Evolutionary conservation across 75 land plant species (phyloP).

Genomic region (Selaginella tamariscina): DNA sequence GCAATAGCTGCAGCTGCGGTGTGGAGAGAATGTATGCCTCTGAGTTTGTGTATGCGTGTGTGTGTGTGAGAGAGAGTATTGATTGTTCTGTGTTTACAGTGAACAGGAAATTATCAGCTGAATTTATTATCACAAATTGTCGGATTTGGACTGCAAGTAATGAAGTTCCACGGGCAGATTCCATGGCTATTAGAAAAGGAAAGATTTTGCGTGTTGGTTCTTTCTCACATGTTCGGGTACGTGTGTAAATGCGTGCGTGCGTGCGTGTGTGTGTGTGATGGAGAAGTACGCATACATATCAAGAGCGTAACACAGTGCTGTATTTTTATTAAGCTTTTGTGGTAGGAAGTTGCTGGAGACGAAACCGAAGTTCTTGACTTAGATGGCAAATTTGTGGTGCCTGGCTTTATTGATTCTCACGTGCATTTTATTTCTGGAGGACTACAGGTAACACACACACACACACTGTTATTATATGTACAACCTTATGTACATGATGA

Average conservation of each 20-base stretch:
- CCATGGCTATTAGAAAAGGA: conserved; percentile 50
- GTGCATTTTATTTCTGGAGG: conserved; percentile 72
- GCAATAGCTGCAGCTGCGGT: too few species aligned
- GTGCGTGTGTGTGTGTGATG: conserved; percentile 6
- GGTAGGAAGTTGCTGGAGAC: conserved; percentile 42
- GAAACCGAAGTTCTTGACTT: conserved; percentile 39
- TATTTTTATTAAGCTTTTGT: conserved; percentile 9
- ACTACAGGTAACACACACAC: conserved; percentile 42
- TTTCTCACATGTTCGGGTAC: conserved; percentile 15
- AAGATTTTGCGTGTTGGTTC: conserved; percentile 52
- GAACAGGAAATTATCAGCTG: too few species aligned
- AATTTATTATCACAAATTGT: conserved; percentile 49
- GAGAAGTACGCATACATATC: background rate
- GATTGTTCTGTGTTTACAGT: too few species aligned
- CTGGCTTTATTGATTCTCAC: conserved; percentile 91
- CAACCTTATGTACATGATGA: background rate
- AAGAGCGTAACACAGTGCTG: conserved; percentile 8
- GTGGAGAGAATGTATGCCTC: too few species aligned
- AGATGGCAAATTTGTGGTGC: conserved; percentile 66
- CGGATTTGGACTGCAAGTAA: conserved; percentile 57
- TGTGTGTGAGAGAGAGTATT: too few species aligned
- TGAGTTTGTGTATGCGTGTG: too few species aligned
- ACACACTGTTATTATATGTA: conserved; percentile 1
- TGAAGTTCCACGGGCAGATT: conserved; percentile 49
- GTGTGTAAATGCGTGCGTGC: background rate